Percentiles rank a stretch among this genome's conserved stretches.
phyloP scores from a whole-genome alignment of 805 yeast species.

The Myxozyma neotropica region DNA sequence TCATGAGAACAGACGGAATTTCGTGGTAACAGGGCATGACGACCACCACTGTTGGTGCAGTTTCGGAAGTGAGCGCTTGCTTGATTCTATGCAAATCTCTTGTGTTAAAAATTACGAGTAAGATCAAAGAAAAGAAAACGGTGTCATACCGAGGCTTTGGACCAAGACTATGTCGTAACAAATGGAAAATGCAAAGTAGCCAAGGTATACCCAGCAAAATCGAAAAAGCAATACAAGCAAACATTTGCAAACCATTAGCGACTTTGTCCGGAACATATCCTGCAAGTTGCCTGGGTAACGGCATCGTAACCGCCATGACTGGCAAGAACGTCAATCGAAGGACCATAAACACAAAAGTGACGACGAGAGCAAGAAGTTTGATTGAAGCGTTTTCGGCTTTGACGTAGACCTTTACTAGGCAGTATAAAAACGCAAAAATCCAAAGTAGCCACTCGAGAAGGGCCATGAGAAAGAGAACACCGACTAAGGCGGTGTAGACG shows the following conservation, averaged over 20 bases:
- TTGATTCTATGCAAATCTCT: slow-evolving; percentile 8
- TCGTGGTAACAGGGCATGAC: slow-evolving; percentile 33
- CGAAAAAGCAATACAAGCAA: slow-evolving; percentile 22
- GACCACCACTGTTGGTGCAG: slow-evolving; percentile 31
- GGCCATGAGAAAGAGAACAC: slow-evolving; percentile 24
- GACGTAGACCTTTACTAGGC: slow-evolving; percentile 21
- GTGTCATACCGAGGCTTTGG: slow-evolving; percentile 9
- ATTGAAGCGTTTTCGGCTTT: slow-evolving; percentile 25
- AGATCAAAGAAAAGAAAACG: not conserved
- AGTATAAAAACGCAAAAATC: slow-evolving; percentile 27
- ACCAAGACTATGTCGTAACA: slow-evolving; percentile 17
- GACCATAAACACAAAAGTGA: slow-evolving; percentile 10
- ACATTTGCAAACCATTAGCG: slow-evolving; percentile 12
- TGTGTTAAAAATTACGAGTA: not conserved
- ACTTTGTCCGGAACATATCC: slow-evolving; percentile 15
- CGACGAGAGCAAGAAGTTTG: slow-evolving; percentile 14
- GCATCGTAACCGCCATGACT: slow-evolving; percentile 27
- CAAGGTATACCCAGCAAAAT: slow-evolving; percentile 23
- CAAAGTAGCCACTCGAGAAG: slow-evolving; percentile 30
- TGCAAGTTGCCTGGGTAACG: slow-evolving; percentile 20
- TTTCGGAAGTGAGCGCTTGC: slow-evolving; percentile 1
- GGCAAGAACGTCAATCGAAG: slow-evolving; percentile 24
- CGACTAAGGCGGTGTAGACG: slow-evolving; percentile 18
- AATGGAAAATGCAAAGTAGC: slow-evolving; percentile 24
- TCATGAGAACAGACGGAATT: slow-evolving; percentile 25